Evolutionary conservation across 495 filamentous ascomycete genomes (phyloP), one percentile per base, ranked within the genome.

Genomic region (Copromyces sp.): DNA sequence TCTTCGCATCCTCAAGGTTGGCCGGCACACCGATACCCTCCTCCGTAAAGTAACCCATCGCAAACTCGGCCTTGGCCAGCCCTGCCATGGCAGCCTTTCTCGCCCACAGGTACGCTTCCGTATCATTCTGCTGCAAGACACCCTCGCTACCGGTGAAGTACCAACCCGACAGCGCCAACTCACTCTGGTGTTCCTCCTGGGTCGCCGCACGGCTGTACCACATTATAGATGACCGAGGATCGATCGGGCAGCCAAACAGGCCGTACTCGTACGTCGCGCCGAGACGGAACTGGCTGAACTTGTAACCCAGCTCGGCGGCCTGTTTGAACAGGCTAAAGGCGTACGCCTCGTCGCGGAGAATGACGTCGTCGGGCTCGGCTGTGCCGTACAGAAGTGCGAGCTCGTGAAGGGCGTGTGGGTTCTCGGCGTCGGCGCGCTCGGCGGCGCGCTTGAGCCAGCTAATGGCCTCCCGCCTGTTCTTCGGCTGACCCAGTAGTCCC

Each of bases 41-140:
- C 81, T 99, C 95, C 0, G 94, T 97, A 75, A 95, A 98, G 80
- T 98, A 98, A 3, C 95, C 95, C 93, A 99, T 94, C 0, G 95
- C 95, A 84, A 97, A 98, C 81, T 98, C 92, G 0, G 95, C 95
- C 85, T 98, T 98, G 5, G 90, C 88, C 41, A 97, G 82, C 8
- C 94, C 93, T 12, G 92, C 90, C 65, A 89, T 86, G 2, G 95
- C 95, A 11, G 95, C 94, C 80, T 97, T 98, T 3, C 95, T 85
- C 9, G 95, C 95, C 95, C 95, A 99, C 2, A 99, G 88, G 77
- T 98, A 99, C 2, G 95, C 95, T 79, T 99, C 95, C 3, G 93
- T 97, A 74, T 99, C 95, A 75, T 90, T 97, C 79, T 97, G 95
- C 78, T 92, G 88, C 47, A 99, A 83, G 35, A 97, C 92, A 0